These are phyloP conservation scores for Podospora didyma DNA, from an alignment of 495 filamentous ascomycete species.

Conservation along the genomic window DNA sequence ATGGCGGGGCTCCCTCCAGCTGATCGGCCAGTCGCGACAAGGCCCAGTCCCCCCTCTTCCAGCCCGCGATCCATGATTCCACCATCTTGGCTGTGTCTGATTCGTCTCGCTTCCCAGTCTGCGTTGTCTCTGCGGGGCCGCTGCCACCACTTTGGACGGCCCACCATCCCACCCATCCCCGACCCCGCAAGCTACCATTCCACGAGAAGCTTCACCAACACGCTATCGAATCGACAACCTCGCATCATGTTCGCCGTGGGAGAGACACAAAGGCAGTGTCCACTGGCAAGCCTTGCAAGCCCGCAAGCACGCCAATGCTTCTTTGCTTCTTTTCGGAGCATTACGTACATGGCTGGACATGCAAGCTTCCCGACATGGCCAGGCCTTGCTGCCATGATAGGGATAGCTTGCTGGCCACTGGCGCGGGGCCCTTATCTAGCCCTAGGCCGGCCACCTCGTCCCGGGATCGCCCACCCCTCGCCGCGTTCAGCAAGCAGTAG, in stretches of 20 bases:
- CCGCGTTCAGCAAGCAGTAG: not conserved
- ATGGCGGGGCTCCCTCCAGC: not conserved
- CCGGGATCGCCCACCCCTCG: not conserved
- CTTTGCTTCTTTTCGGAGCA: not conserved
- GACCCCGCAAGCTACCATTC: too few relatives aligned
- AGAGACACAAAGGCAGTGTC: too few relatives aligned
- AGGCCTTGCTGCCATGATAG: too few relatives aligned
- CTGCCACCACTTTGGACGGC: not conserved
- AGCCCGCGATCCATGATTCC: not conserved
- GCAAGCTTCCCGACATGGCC: too few relatives aligned
- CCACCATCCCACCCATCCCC: too few relatives aligned
- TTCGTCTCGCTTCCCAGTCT: constrained; percentile 5
- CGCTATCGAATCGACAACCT: too few relatives aligned
- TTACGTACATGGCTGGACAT: constrained; percentile 11
- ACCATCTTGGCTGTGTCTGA: constrained; percentile 5
- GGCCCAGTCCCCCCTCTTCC: not conserved
- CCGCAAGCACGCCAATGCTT: constrained; percentile 3
- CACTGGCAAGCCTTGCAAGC: too few relatives aligned
- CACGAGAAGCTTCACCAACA: too few relatives aligned
- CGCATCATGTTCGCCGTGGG: too few relatives aligned
- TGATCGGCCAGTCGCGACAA: not conserved
- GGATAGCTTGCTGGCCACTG: too few relatives aligned
- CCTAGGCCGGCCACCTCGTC: not conserved
- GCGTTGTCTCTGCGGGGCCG: constrained; percentile 16
- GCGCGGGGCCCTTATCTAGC: not conserved